Conservation (phyloP, 306 rosid species). For the Corylus avellana region DNA sequence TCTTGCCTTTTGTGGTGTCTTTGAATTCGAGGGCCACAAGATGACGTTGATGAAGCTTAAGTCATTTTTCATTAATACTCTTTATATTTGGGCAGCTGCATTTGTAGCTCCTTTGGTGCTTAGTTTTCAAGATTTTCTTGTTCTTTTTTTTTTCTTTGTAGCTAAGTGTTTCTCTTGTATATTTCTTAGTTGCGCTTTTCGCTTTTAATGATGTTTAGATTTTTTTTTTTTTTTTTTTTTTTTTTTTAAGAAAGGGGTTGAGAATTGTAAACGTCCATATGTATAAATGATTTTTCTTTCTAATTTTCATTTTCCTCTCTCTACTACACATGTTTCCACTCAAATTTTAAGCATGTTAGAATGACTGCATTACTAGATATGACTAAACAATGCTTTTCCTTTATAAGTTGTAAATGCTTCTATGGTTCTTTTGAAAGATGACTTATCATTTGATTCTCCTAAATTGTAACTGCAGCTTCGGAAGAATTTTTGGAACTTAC, state of each 20-base stretch:
- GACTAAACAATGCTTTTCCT: neutral
- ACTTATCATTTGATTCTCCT: slow-evolving; percentile 2
- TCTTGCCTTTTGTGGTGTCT: too few species aligned
- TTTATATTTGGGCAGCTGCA: too few species aligned
- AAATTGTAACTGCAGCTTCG: slow-evolving; percentile 69
- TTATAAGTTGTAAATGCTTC: neutral
- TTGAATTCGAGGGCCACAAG: too few species aligned
- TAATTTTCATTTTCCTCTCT: neutral
- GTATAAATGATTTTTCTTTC: neutral
- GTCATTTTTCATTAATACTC: too few species aligned
- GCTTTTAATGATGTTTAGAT: too few species aligned
- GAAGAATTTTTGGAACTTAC: slow-evolving; percentile 94
- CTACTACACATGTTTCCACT: neutral
- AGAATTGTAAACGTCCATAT: neutral
- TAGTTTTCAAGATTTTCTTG: too few species aligned
- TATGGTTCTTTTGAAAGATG: slow-evolving; percentile 3
- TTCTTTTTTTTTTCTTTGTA: too few species aligned
- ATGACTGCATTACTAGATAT: neutral
- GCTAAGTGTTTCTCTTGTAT: too few species aligned
- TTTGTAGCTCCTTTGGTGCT: too few species aligned
- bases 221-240: too few species aligned
- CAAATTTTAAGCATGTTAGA: neutral
- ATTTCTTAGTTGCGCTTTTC: too few species aligned
- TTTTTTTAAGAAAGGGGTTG: neutral
- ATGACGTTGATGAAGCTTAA: too few species aligned